Conservation (phyloP, 1,284 basidiomycete species). For the Sanghuangporus sanghuang region DNA sequence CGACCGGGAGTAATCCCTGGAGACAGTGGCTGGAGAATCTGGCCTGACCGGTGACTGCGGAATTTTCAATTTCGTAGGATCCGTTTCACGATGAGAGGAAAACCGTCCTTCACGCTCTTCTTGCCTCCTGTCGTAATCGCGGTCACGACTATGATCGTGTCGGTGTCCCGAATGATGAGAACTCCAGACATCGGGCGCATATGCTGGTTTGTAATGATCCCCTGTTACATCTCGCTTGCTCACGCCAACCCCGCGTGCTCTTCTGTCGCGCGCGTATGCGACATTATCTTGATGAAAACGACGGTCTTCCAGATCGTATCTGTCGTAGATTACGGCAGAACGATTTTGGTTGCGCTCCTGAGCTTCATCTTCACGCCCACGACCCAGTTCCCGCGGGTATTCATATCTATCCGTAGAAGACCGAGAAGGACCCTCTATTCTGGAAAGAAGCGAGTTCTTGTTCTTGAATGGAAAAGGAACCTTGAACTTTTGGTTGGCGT, state of each 20-base stretch:
- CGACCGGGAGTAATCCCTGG: conserved; percentile 8
- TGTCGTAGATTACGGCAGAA: conserved; percentile 35
- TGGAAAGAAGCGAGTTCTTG: conserved; percentile 30
- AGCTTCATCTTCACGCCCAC: conserved; percentile 17
- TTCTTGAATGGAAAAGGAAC: conserved; percentile 73
- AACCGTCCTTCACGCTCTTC: background rate
- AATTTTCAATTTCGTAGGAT: background rate
- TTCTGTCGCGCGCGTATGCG: background rate
- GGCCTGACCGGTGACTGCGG: conserved; percentile 2
- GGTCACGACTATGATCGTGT: conserved; percentile 23
- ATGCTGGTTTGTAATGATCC: conserved; percentile 14
- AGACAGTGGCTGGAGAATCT: background rate
- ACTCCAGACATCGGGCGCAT: background rate
- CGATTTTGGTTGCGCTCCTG: conserved; percentile 3
- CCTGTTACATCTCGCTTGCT: background rate
- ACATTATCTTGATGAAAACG: conserved; percentile 31
- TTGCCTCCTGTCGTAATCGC: background rate
- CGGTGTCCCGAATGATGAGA: background rate
- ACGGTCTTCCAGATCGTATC: conserved; percentile 39
- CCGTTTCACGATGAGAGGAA: background rate
- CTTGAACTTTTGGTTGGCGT: conserved; percentile 32
- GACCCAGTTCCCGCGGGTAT: conserved; percentile 23
- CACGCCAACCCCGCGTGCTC: background rate
- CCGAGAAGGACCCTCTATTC: background rate
- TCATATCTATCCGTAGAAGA: conserved; percentile 10